Base-by-base conservation (phyloP, 2,329 filamentous ascomycete species). In the Fusarium sp. region DNA sequence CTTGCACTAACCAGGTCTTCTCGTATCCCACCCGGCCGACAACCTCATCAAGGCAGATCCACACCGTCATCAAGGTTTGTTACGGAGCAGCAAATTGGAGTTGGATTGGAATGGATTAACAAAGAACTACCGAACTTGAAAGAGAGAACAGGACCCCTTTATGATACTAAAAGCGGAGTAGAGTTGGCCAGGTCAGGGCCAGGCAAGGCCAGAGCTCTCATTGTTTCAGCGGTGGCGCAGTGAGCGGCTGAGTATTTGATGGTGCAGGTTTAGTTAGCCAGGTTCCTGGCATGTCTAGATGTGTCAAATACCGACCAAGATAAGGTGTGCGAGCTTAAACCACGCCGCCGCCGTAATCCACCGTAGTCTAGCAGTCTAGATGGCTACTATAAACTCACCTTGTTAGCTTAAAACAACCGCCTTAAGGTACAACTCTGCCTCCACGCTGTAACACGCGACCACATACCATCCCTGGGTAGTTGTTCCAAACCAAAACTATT, bases 361-460 rank as follows among this genome's bases (percentile, higher is more conserved):
- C 20, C 21, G 7, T 20, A n/a, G n/a, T n/a, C n/a, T n/a, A n/a
- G n/a, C n/a, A 55, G 20, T 15, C 20, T 13, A n/a, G 28, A 20
- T 29, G 23, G 16, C 28, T 53, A 44, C 37, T 9, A 16, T 16
- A 44, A 44, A n/a, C 5, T 44, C 37, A 43, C 49, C 49, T 53
- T 29, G 23, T 29, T 50, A 50, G 53, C 44, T 56, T 56, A 56
- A 39, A 56, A 50, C 53, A 39, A 44, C 24, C 10, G 38, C 21
- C 21, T 35, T n/a, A 29, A 37, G n/a, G 33, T 39, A 21, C 20
- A 58, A 42, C 23, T 53, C 28, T 29, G 31, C 28, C 24, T 65
- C 33, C 60, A 50, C 49, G 33, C 31, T 44, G 66, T 49, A 70
- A 70, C 67, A 69, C 67, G 67, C 67, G 67, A 70, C 63, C 67